These are phyloP conservation scores for Fomitiporia mediterranea DNA, from an alignment of 1,284 basidiomycete genomes.

Conservation along the genomic window DNA sequence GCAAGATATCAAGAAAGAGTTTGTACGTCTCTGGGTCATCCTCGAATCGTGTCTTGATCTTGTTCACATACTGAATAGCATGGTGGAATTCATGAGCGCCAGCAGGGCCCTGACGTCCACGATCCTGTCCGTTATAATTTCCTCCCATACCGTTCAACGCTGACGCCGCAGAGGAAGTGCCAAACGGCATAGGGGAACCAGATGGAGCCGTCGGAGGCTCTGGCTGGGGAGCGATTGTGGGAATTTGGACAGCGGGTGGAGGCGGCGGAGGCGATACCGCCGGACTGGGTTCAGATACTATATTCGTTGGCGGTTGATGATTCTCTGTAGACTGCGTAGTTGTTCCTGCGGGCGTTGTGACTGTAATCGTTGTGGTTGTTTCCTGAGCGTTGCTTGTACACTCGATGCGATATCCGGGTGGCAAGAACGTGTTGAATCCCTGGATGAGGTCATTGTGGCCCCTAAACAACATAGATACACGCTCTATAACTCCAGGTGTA, in stretches of 20 bases:
- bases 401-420: constrained; percentile 95
- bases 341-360: constrained; percentile 89
- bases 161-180: constrained; percentile 25
- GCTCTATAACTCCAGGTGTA: constrained; percentile 97
- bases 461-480: constrained; percentile 93
- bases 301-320: constrained; percentile 33
- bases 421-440: constrained; percentile 99
- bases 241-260: constrained; percentile 22
- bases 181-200: constrained; percentile 28
- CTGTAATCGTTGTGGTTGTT: constrained; percentile 77
- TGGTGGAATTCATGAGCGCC: constrained; percentile 85
- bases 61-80: constrained; percentile 97
- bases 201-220: constrained; percentile 18
- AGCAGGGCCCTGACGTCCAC: constrained; percentile 35
- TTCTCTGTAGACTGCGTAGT: constrained; percentile 49
- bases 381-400: constrained; percentile 75
- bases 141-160: constrained; percentile 23
- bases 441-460: constrained; percentile 93
- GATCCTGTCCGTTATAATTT: constrained; percentile 21
- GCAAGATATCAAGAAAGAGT: constrained; percentile 96
- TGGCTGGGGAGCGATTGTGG: not conserved
- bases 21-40: constrained; percentile 96
- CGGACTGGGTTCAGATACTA: constrained; percentile 30
- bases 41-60: constrained; percentile 95
- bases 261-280: constrained; percentile 22